Evolutionary conservation across 2,329 filamentous ascomycete genomes (phyloP).

Genomic region (Verticillium isaacii): DNA sequence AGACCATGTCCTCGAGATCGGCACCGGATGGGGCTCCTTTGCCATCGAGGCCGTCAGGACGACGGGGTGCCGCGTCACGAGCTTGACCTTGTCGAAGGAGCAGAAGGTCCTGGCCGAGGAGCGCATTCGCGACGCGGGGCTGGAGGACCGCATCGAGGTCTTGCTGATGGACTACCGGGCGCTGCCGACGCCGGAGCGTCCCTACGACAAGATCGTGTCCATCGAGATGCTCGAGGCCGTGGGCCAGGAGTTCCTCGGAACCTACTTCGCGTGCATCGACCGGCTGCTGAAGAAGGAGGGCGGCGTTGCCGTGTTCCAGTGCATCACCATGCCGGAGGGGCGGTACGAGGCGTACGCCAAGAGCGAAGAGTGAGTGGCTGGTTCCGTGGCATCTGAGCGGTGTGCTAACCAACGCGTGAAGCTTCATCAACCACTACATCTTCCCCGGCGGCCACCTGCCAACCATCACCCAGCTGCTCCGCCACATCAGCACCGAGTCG

Average conservation of each 20-base stretch:
- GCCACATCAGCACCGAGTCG: conserved; percentile 57
- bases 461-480: conserved; percentile 49
- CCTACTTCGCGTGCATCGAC: conserved; percentile 63
- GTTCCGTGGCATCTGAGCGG: too few species aligned
- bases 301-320: conserved; percentile 68
- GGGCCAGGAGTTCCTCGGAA: conserved; percentile 60
- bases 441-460: conserved; percentile 73
- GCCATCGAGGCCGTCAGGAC: conserved; percentile 63
- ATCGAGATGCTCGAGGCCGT: conserved; percentile 78
- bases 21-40: conserved; percentile 71
- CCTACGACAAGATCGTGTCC: conserved; percentile 67
- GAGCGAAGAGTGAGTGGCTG: conserved; percentile 51
- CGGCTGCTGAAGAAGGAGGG: conserved; percentile 59
- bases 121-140: conserved; percentile 56
- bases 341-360: conserved; percentile 62
- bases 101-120: conserved; percentile 65
- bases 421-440: conserved; percentile 72
- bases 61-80: conserved; percentile 66
- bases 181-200: conserved; percentile 44
- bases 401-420: conserved; percentile 14
- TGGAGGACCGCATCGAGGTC: conserved; percentile 58
- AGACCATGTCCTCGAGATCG: conserved; percentile 71
- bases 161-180: conserved; percentile 65
- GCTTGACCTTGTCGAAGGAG: conserved; percentile 62
- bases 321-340: conserved; percentile 70